phyloP scores from a whole-genome alignment of 2,329 filamentous ascomycete species.

The Penicillium nordicum region DNA sequence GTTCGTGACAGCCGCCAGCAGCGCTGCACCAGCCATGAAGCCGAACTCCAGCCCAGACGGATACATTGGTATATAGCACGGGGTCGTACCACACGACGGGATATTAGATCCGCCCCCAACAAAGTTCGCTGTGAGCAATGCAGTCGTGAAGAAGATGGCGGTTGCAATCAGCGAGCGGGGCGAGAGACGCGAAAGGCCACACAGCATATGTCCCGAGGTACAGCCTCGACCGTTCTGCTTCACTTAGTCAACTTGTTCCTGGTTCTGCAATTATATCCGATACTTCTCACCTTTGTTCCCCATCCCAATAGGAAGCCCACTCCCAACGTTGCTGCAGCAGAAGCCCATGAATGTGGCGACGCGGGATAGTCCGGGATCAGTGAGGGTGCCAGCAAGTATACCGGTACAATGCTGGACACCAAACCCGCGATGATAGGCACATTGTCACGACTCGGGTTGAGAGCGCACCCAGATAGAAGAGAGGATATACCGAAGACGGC shows the following conservation, averaged over 20 bases:
- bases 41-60: constrained; percentile 37
- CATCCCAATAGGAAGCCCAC: constrained; percentile 49
- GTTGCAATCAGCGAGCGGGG: constrained; percentile 50
- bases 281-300: constrained; percentile 49
- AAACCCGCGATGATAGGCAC: constrained; percentile 48
- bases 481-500: constrained; percentile 51
- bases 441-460: constrained; percentile 41
- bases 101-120: constrained; percentile 36
- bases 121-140: constrained; percentile 44
- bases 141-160: constrained; percentile 43
- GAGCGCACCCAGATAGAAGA: constrained; percentile 43
- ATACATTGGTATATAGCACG: constrained; percentile 49
- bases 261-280: not conserved
- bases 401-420: constrained; percentile 42
- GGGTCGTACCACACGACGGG: constrained; percentile 37
- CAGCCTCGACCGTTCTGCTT: constrained; percentile 49
- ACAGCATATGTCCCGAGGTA: constrained; percentile 56
- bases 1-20: constrained; percentile 33
- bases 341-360: constrained; percentile 32
- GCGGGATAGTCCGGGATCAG: constrained; percentile 45
- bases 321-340: constrained; percentile 39
- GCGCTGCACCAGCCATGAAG: constrained; percentile 33
- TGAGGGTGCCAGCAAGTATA: constrained; percentile 44
- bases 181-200: constrained; percentile 50
- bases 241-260: not conserved